Conservation (phyloP, 495 filamentous ascomycete species). For the Lichina pygmaea region DNA sequence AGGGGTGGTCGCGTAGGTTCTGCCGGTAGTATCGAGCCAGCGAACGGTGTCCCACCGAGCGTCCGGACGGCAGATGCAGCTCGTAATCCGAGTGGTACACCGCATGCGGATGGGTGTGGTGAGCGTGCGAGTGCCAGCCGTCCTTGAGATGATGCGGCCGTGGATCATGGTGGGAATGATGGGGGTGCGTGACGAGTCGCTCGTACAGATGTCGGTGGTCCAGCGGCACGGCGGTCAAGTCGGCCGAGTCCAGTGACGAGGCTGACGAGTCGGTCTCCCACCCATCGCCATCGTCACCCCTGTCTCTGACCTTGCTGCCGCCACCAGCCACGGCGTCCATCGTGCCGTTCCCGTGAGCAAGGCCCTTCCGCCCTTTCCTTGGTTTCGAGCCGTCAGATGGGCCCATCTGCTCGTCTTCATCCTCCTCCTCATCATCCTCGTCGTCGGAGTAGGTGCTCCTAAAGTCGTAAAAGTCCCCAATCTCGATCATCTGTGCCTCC, state of each 20-base stretch:
- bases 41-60: constrained; percentile 73
- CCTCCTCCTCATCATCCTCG: constrained; percentile 21
- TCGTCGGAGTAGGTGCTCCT: constrained; percentile 76
- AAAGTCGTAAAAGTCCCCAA: constrained; percentile 99
- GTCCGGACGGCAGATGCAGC: constrained; percentile 75
- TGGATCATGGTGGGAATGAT: constrained; percentile 33
- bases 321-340: constrained; percentile 1
- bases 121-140: constrained; percentile 46
- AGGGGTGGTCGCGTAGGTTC: constrained; percentile 64
- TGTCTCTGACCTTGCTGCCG: constrained; percentile 11
- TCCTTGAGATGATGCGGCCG: constrained; percentile 39
- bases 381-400: background rate
- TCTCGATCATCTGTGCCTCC: constrained; percentile 74
- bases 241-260: constrained; percentile 55
- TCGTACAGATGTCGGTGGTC: constrained; percentile 33
- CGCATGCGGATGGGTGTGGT: constrained; percentile 25
- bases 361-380: constrained; percentile 9
- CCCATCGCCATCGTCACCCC: constrained; percentile 31
- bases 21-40: constrained; percentile 71
- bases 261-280: constrained; percentile 87
- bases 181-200: constrained; percentile 30
- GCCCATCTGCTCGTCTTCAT: constrained; percentile 7
- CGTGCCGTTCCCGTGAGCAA: background rate
- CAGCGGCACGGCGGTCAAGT: constrained; percentile 43
- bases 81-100: constrained; percentile 79